Base-by-base conservation (phyloP, 169 alveolate genomes). In the Cryptosporidium canis region DNA sequence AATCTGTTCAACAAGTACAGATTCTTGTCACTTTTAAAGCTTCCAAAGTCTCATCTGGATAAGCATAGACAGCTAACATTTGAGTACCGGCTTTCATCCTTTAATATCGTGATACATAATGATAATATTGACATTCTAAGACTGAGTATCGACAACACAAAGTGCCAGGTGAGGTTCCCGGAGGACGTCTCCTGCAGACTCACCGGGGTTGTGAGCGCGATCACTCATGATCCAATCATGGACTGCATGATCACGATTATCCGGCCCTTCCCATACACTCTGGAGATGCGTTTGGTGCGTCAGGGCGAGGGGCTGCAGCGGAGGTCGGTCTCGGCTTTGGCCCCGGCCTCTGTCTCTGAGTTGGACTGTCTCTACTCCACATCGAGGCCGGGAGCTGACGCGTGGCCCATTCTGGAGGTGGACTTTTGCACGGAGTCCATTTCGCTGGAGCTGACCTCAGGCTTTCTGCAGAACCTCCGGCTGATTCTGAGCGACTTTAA, bases 181-280 rank as follows among this genome's bases (percentile, higher is more conserved):
- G 66, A 55, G 14, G 11, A 18, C 27, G 21, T 77, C 18, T 55
- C 65, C 3, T 77, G 87, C 24, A 77, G n/a, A 44, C 53, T 77
- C 7, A 18, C 47, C 27, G 72, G 87, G 18, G 55, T 33, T 12
- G 66, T 77, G n/a, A 41, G 87, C n/a, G 72, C 61, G 31, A 77
- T 77, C 55, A 77, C 87, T 37, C 87, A 77, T 61, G 87, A 77
- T 77, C 87, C 87, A 0, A 44, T 77, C 1, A 77, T 77, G 72
- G 87, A 77, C 31, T 77, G 87, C 44, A 77, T 77, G 87, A 55
- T 77, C 8, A 77, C 87, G 0, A 63, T 77, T 39, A 33, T 77
- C 18, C 47, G 71, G 29, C 87, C 87, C 9, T 77, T 77, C 29
- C 87, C 72, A 45, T 55, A 39, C 18, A 63, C 65, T 6, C 16